Base-by-base conservation (phyloP, 192 early-diverging fungal species). In the Podila minutissima region DNA sequence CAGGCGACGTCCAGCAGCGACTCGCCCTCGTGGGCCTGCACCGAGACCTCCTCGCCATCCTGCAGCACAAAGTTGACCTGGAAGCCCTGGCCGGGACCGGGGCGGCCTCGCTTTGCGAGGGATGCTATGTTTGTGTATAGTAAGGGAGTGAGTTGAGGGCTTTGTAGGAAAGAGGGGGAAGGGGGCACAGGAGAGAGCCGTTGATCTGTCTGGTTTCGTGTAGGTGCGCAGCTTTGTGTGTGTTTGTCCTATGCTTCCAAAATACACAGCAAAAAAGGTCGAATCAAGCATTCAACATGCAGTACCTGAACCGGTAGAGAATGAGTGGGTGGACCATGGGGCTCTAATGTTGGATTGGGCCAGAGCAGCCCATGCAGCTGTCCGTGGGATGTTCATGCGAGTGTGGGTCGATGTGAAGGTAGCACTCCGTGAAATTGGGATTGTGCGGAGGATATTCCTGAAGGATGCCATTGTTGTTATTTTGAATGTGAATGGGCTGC, bases 1-100 rank as follows among this genome's bases (percentile, higher is more conserved):
- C 97, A 96, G 13, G 97, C 95, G 35, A 98, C 84, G 79, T 99
- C 97, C 77, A 99, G 84, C 70, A 99, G 79, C 53, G 91, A 96
- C 69, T 95, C 95, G 41, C 93, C 94, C 72, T 95, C 92, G 22
- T 91, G 89, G 31, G 94, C 95, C n/a, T 86, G 86, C 19, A 95
- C 95, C 31, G 88, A 85, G 32, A 92, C 88, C 63, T 88, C 86
- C 67, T 95, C 92, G 31, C 94, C 94, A 69, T 98, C 95, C 49
- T 93, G 91, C 26, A 94, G 94, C 64, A 96, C 86, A 82, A 96
- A 98, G n/a, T 93, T 95, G 48, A 99, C 77, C 24, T 57, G 19
- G 53, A 81, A 72, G 6, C 77, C 77, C 31, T 81, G 41, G 17
- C 67, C 77, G 41, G 77, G 77, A 2, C 71, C 71, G n/a, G 77